phyloP scores from a whole-genome alignment of 2,329 filamentous ascomycete genomes.

The Penicillium sp. region DNA sequence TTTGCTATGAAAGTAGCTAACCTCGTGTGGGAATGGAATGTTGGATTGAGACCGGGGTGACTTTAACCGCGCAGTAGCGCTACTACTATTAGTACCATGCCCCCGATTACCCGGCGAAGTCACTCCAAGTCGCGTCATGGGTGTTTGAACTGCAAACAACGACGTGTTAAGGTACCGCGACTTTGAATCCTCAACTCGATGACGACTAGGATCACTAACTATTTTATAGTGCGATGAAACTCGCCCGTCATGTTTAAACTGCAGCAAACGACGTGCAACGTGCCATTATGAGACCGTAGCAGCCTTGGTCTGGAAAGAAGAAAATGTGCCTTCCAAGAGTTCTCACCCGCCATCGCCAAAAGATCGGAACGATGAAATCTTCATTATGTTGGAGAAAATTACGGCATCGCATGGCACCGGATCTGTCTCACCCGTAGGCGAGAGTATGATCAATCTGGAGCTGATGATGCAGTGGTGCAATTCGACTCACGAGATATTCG shows the following conservation, averaged over 20 bases:
- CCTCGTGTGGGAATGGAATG: neutral
- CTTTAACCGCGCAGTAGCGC: neutral
- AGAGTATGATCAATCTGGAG: conserved; percentile 45
- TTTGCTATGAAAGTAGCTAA: too few relatives aligned
- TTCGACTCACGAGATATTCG: conserved; percentile 28
- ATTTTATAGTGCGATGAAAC: conserved; percentile 24
- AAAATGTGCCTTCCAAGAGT: neutral
- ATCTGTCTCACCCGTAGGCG: conserved; percentile 17
- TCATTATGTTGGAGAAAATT: conserved; percentile 2
- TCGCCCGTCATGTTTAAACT: conserved; percentile 23
- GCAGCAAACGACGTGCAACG: conserved; percentile 20
- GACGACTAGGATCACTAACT: neutral
- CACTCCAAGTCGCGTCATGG: conserved; percentile 28
- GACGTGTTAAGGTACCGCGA: conserved; percentile 22
- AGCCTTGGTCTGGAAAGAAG: conserved; percentile 5
- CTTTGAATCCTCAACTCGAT: too few relatives aligned
- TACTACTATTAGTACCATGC: conserved; percentile 15
- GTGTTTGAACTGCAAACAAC: conserved; percentile 23
- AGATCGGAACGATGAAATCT: neutral
- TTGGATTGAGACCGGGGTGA: neutral
- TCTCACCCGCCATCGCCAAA: neutral
- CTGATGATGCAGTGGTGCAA: conserved; percentile 40
- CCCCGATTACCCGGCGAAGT: conserved; percentile 19
- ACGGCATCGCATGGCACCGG: conserved; percentile 16
- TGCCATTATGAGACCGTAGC: conserved; percentile 19